phyloP scores from a whole-genome alignment of 2,329 filamentous ascomycete genomes.

The Chaetomiaceae sp. region DNA sequence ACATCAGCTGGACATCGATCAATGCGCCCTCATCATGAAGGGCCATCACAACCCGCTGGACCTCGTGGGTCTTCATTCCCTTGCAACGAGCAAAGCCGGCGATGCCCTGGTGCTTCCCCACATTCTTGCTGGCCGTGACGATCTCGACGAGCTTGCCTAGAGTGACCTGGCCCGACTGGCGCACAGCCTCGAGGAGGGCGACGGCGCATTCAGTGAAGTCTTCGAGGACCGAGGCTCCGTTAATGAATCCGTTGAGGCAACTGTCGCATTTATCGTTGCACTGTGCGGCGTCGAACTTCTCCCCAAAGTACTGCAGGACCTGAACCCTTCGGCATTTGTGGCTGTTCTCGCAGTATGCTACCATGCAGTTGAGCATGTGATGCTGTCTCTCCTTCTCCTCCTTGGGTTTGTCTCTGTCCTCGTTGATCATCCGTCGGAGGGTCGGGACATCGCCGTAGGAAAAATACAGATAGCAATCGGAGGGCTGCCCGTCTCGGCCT shows the following conservation, averaged over 20 bases:
- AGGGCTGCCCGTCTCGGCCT: constrained; percentile 80
- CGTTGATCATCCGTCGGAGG: constrained; percentile 73
- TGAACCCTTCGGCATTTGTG: constrained; percentile 82
- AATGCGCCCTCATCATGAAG: constrained; percentile 70
- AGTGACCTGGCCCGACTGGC: constrained; percentile 54
- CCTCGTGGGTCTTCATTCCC: constrained; percentile 64
- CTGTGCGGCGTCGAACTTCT: constrained; percentile 64
- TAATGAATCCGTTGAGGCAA: constrained; percentile 62
- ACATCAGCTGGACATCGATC: constrained; percentile 61
- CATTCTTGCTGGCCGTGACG: constrained; percentile 60
- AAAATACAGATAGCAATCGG: constrained; percentile 87
- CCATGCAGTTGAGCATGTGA: constrained; percentile 77
- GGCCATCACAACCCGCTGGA: constrained; percentile 76
- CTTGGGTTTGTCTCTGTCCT: constrained; percentile 63
- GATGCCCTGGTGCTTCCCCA: constrained; percentile 49
- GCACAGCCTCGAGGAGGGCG: constrained; percentile 64
- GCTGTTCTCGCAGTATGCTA: constrained; percentile 84
- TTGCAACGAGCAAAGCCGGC: constrained; percentile 63
- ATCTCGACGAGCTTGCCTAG: constrained; percentile 78
- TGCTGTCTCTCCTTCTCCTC: constrained; percentile 78
- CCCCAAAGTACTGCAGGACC: constrained; percentile 90
- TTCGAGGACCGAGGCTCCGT: constrained; percentile 53
- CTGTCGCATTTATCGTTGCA: constrained; percentile 83
- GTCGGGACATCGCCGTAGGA: constrained; percentile 68
- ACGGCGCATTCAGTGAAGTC: constrained; percentile 74